Evolutionary conservation across 768 basidiomycete species (phyloP), one percentile per base, ranked within the genome.

Genomic region (Leccinum rimulosum): DNA sequence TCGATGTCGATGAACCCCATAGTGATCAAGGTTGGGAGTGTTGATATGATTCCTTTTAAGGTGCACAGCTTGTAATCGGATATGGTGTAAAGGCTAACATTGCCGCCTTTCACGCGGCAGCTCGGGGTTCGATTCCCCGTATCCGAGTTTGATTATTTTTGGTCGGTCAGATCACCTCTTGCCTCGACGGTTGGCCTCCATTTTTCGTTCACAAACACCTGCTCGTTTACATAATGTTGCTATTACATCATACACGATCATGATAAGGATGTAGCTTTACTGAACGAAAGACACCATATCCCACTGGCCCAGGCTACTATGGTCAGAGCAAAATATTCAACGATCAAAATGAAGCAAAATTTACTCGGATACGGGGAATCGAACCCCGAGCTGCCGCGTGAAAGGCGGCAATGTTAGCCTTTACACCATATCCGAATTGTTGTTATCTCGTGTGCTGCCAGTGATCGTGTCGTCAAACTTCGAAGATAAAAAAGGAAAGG

Each of bases 41-140:
- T 40, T 40, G 40, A 40, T 40, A 40, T n/a, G 9, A n/a, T n/a
- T 10, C 17, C 40, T 40, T n/a, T n/a, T 10, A n/a, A 40, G 40
- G 9, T n/a, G 9, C 40, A 40, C 40, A 40, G 40, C 40, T 40
- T 40, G 8, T 7, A 36, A 19, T 72, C 75, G 75, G 80, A 74
- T 84, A 83, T 82, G 81, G 82, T 84, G 82, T 83, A 84, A 84
- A 72, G 82, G 82, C 80, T 80, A 84, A 81, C 82, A 82, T 84
- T 82, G 76, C 82, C 81, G 82, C 82, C 82, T 84, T 75, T 82
- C 82, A 82, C 75, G 73, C 73, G 73, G 75, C 66, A 75, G 75
- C 72, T 76, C 74, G 74, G 75, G 74, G 73, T 70, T 70, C 68
- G 67, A 67, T 50, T 70, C 70, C 69, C 63, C 70, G 70, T 70